Percentiles rank a stretch among this genome's conserved stretches.
Evolutionary conservation across 257 asterid genomes (phyloP).

Genomic region (Solanum ahanhuiri): DNA sequence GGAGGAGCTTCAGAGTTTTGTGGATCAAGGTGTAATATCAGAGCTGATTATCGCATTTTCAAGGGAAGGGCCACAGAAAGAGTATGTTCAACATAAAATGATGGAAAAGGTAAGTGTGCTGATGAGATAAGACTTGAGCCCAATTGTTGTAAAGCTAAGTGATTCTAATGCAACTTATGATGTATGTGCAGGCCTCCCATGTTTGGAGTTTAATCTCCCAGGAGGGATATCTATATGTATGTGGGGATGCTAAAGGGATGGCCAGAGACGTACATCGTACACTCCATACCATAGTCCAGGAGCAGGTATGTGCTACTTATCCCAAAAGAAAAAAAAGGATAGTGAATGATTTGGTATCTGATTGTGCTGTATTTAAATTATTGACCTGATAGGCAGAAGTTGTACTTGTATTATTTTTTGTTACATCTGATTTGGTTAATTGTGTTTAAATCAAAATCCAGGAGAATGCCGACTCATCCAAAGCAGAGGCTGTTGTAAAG

Average conservation of each 20-base stretch:
- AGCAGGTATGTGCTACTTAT: constrained; percentile 29
- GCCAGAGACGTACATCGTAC: constrained; percentile 74
- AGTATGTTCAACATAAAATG: constrained; percentile 76
- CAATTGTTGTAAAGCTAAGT: not conserved
- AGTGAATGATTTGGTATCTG: not conserved
- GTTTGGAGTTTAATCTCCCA: constrained; percentile 56
- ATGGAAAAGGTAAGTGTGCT: constrained; percentile 33
- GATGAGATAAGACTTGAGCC: not conserved
- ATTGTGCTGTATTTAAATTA: not conserved
- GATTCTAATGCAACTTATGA: not conserved
- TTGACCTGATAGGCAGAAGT: not conserved
- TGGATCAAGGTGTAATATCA: constrained; percentile 43
- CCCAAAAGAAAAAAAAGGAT: not conserved
- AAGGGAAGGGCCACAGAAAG: constrained; percentile 68
- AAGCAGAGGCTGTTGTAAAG: constrained; percentile 64
- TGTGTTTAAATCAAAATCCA: constrained; percentile 3
- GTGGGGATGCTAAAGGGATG: constrained; percentile 89
- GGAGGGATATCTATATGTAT: constrained; percentile 59
- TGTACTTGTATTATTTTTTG: not conserved
- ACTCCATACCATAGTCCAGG: constrained; percentile 56
- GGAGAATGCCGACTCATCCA: constrained; percentile 49
- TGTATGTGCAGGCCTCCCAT: constrained; percentile 37
- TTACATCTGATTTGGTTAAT: not conserved
- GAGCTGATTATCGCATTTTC: constrained; percentile 71
- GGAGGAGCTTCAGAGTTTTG: constrained; percentile 47